Evolutionary conservation across 2,329 filamentous ascomycete species (phyloP), one percentile per base, ranked within the genome.

Genomic region (Diplodia scrobiculata): DNA sequence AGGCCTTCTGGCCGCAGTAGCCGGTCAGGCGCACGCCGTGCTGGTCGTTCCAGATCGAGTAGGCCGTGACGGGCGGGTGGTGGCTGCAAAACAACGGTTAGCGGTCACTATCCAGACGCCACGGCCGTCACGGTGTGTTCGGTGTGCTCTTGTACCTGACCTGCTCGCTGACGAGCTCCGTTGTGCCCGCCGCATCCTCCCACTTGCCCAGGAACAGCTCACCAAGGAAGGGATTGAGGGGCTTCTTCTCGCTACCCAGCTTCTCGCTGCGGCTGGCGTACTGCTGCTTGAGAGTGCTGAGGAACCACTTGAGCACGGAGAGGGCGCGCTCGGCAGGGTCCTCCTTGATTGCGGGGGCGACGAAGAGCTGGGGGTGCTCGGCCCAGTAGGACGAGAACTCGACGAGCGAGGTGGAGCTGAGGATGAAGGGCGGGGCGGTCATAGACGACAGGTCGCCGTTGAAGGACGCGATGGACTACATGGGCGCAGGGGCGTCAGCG

Each of bases 1-100:
- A 96, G 3, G 94, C 93, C 78, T 97, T 98, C 76, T 98, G 95
- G 17, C 91, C 94, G 74, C 98, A 97, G 81, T 97, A 97, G 63
- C 94, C 94, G 81, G 87, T 83, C 25, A 89, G 77, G 72, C 84
- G 79, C 59, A 98, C 87, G 67, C 92, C 92, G 68, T 95, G 87
- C 74, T 91, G 87, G 69, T 89, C 82, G 79, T 99, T 98, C 79
- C 87, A 89, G 76, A 98, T 96, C 75, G 87, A 89, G 81, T 98
- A 99, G 51, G 94, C 95, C 1, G 94, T 99, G 41, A 92, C 92
- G 2, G 95, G 94, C 63, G 94, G 94, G 76, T 99, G 95, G 78
- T 98, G 94, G 75, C 84, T 86, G 67, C 47, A 38, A 1, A 36
- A 53, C 17, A 13, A 13, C 36, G 11, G 45, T 65, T 34, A 65